A percentile compares a stretch with the other conserved stretches of the same genome.
phyloP scores from a whole-genome alignment of 148 eudicot genomes.

The Chenopodium formosanum region DNA sequence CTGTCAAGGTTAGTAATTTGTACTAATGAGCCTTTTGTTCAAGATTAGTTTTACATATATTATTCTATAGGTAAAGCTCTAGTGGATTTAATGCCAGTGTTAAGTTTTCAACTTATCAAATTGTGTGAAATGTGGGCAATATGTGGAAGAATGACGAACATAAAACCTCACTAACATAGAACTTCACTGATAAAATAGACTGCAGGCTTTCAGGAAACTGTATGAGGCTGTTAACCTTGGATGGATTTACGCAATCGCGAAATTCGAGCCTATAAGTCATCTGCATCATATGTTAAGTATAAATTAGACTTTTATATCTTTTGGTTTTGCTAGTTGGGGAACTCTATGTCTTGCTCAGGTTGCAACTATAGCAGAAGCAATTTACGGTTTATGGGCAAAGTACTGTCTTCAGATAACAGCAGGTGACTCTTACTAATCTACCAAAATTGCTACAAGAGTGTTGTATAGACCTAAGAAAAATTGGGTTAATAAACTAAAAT shows the following conservation, averaged over 20 bases:
- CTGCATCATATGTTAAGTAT: conserved; percentile 12
- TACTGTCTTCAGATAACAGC: conserved; percentile 89
- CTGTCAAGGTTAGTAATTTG: too few relatives aligned
- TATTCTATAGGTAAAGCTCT: too few relatives aligned
- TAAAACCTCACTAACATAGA: neutral
- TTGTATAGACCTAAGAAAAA: too few relatives aligned
- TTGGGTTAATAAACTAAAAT: too few relatives aligned
- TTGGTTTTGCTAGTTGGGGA: conserved; percentile 9
- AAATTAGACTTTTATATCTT: neutral
- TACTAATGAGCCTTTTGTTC: too few relatives aligned
- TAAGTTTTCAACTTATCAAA: too few relatives aligned
- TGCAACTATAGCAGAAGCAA: conserved; percentile 67
- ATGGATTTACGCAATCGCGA: conserved; percentile 91
- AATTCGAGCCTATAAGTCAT: conserved; percentile 77
- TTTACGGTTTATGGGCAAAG: conserved; percentile 87
- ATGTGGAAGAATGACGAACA: too few relatives aligned
- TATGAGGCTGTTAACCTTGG: conserved; percentile 94
- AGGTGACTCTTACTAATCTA: conserved; percentile 36
- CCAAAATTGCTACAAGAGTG: neutral
- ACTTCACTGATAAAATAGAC: neutral
- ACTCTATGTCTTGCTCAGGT: conserved; percentile 38
- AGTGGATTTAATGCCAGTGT: too few relatives aligned
- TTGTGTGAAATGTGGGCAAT: too few relatives aligned
- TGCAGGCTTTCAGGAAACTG: conserved; percentile 77
- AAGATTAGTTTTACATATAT: too few relatives aligned